Percentiles rank a stretch among this genome's conserved stretches.
Evolutionary conservation across 306 rosid species (phyloP).

Genomic region (Adenanthera pavonina): DNA sequence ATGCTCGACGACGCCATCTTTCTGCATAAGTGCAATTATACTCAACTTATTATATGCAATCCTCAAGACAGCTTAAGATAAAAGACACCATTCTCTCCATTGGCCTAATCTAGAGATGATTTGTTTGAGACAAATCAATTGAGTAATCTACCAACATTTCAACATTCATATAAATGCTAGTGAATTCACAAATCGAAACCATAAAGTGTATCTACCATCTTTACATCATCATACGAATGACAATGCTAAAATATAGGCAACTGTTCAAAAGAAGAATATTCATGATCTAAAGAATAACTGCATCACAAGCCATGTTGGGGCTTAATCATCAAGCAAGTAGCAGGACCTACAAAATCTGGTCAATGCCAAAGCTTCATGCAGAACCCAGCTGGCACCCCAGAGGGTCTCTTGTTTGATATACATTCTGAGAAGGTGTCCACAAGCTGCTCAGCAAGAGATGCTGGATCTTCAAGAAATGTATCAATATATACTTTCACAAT

Average conservation of each 20-base stretch:
- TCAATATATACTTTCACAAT: slow-evolving; percentile 85
- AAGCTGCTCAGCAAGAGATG: slow-evolving; percentile 93
- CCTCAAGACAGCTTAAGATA: too few species aligned
- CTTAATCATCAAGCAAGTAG: slow-evolving; percentile 34
- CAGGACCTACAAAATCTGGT: slow-evolving; percentile 44
- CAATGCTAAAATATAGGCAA: slow-evolving; percentile 49
- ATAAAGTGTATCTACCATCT: slow-evolving; percentile 46
- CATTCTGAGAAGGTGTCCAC: slow-evolving; percentile 90
- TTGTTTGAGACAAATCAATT: slow-evolving; percentile 28
- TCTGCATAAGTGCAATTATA: too few species aligned
- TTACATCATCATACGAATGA: slow-evolving; percentile 60
- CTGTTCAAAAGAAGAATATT: slow-evolving; percentile 53
- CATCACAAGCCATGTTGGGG: slow-evolving; percentile 44
- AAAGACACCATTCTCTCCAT: background rate
- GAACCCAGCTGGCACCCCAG: slow-evolving; percentile 81
- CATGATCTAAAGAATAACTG: slow-evolving; percentile 62
- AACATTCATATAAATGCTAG: slow-evolving; percentile 1
- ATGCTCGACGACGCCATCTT: too few species aligned
- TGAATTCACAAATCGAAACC: slow-evolving; percentile 34
- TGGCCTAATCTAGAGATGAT: background rate
- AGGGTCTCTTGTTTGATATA: slow-evolving; percentile 73
- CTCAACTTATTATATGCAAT: too few species aligned
- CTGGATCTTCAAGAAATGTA: slow-evolving; percentile 81
- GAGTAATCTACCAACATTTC: background rate
- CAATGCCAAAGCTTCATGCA: slow-evolving; percentile 99